These are phyloP conservation scores for Trypanosomatidae sp. DNA, from an alignment of 208 protist species.

Conservation along the genomic window DNA sequence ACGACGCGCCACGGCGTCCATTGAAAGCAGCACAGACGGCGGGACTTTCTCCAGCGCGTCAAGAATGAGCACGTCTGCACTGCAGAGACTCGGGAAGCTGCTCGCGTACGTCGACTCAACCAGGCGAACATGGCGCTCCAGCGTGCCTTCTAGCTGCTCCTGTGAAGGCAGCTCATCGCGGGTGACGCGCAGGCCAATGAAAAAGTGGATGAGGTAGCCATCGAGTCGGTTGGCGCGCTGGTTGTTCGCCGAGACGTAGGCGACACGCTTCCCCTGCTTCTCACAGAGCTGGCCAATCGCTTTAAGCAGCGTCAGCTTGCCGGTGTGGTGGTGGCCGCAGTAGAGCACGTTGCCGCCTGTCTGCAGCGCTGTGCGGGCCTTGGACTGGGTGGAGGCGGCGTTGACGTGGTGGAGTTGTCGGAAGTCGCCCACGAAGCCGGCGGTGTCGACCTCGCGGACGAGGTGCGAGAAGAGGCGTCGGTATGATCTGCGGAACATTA, in stretches of 20 bases:
- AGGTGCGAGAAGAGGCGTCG: conserved; percentile 35
- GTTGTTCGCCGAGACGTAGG: conserved; percentile 72
- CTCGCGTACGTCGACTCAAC: conserved; percentile 69
- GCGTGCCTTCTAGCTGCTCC: conserved; percentile 85
- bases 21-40: conserved; percentile 58
- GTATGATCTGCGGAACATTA: conserved; percentile 19
- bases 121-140: conserved; percentile 81
- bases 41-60: conserved; percentile 70
- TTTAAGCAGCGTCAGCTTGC: conserved; percentile 80
- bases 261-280: conserved; percentile 42
- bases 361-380: conserved; percentile 33
- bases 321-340: conserved; percentile 76
- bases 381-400: conserved; percentile 33
- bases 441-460: conserved; percentile 72
- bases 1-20: conserved; percentile 75
- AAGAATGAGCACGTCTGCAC: conserved; percentile 72
- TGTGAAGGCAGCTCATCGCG: conserved; percentile 79
- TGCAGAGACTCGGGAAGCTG: conserved; percentile 66
- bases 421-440: conserved; percentile 76
- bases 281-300: conserved; percentile 71
- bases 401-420: conserved; percentile 41
- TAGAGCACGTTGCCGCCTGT: conserved; percentile 62
- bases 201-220: conserved; percentile 70
- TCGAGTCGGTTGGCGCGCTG: conserved; percentile 64
- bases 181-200: conserved; percentile 75